phyloP scores from a whole-genome alignment of 176 grass and related monocot species.

The Eremochloa ophiuroides region DNA sequence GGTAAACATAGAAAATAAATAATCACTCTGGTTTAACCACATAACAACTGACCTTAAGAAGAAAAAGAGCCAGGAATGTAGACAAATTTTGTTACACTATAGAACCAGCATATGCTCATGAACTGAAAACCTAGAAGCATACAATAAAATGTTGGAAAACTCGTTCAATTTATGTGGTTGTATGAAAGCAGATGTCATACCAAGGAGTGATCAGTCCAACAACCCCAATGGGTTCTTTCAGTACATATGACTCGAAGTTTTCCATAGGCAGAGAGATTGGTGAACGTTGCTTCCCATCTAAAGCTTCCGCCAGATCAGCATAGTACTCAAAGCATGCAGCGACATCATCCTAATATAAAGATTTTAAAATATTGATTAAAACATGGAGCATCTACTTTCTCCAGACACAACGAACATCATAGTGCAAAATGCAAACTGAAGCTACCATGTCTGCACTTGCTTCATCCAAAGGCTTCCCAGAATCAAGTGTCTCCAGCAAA shows the following conservation, averaged over 20 bases:
- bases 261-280: conserved; percentile 81
- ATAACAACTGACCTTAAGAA: conserved; percentile 6
- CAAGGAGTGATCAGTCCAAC: conserved; percentile 94
- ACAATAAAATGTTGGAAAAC: not conserved
- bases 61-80: not conserved
- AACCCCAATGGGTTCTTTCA: conserved; percentile 95
- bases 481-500: conserved; percentile 75
- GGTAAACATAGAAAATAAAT: not conserved
- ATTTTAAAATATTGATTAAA: conserved; percentile 23
- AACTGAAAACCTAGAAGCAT: not conserved
- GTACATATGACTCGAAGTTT: conserved; percentile 66
- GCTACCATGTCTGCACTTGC: conserved; percentile 67
- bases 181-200: conserved; percentile 47
- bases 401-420: not conserved
- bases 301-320: conserved; percentile 77
- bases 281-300: conserved; percentile 73
- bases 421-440: not conserved
- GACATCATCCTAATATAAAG: conserved; percentile 82
- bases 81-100: not conserved
- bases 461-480: conserved; percentile 94
- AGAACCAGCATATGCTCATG: not conserved
- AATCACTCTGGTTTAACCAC: not conserved
- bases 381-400: not conserved
- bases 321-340: conserved; percentile 92
- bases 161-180: not conserved